phyloP scores from a whole-genome alignment of 805 yeast genomes.

The Clavispora vitiphila region DNA sequence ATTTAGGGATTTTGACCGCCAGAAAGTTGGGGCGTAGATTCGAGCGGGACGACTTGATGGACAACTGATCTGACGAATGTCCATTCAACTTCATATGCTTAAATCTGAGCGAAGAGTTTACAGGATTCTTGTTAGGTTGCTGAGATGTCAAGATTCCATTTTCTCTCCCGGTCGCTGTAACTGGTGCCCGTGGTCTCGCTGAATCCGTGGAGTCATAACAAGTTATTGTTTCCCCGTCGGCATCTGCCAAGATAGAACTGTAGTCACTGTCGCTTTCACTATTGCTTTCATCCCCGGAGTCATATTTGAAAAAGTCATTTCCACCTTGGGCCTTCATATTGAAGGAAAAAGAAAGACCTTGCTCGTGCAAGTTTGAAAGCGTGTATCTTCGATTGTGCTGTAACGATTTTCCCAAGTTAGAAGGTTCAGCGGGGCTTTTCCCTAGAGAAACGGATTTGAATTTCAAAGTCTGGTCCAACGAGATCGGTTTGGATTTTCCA shows the following conservation, averaged over 20 bases:
- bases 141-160: neutral
- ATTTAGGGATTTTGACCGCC: constrained; percentile 66
- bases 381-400: constrained; percentile 40
- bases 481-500: constrained; percentile 5
- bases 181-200: neutral
- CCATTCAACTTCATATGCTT: constrained; percentile 2
- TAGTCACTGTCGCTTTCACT: constrained; percentile 23
- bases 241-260: constrained; percentile 6
- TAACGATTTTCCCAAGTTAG: constrained; percentile 13
- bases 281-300: constrained; percentile 18
- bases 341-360: constrained; percentile 64
- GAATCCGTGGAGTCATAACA: neutral
- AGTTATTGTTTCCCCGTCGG: neutral
- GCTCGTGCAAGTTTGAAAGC: constrained; percentile 62
- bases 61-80: constrained; percentile 21
- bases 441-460: constrained; percentile 24
- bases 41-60: constrained; percentile 30
- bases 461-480: constrained; percentile 12
- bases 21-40: constrained; percentile 58
- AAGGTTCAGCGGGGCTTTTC: constrained; percentile 6
- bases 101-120: constrained; percentile 1
- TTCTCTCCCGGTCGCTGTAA: neutral
- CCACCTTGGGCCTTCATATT: constrained; percentile 60
- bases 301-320: constrained; percentile 23
- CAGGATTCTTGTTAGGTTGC: neutral